These are phyloP conservation scores for Aspergillus cavernicola DNA, from an alignment of 495 filamentous ascomycete genomes.

Conservation along the genomic window DNA sequence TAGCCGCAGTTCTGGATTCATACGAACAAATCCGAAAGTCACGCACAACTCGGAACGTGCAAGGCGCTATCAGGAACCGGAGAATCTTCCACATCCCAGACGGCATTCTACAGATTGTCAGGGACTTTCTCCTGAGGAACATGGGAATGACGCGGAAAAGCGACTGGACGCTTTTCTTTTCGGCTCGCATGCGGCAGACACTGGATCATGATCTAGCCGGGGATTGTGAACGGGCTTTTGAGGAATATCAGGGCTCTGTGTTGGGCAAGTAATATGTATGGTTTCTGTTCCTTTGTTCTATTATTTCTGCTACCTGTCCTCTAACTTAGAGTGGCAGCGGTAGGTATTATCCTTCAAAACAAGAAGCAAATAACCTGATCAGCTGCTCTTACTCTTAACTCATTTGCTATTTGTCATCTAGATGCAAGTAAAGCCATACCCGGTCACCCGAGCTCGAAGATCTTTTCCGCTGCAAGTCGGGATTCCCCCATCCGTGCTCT, in stretches of 20 bases:
- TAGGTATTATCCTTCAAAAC: too few species aligned
- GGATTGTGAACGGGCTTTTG: constrained; percentile 10
- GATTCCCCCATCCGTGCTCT: too few species aligned
- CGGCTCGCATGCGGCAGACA: constrained; percentile 9
- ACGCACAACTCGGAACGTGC: constrained; percentile 48
- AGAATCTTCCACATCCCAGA: constrained; percentile 54
- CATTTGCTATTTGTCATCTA: too few species aligned
- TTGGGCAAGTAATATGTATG: too few species aligned
- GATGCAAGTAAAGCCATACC: too few species aligned
- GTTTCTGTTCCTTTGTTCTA: too few species aligned
- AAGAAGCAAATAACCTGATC: too few species aligned
- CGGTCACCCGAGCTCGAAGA: too few species aligned
- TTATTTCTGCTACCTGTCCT: too few species aligned
- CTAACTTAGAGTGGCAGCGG: too few species aligned
- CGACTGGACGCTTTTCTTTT: constrained; percentile 22
- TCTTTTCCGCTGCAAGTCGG: too few species aligned
- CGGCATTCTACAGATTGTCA: constrained; percentile 40
- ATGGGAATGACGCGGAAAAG: constrained; percentile 17
- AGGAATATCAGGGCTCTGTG: not conserved
- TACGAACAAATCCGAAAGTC: constrained; percentile 57
- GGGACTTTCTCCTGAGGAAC: constrained; percentile 28
- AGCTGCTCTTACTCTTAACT: too few species aligned
- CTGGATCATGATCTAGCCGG: constrained; percentile 15
- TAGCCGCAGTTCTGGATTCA: constrained; percentile 35
- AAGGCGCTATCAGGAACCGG: constrained; percentile 41